Evolutionary conservation across 345 rosid species (phyloP).

Genomic region (Lumnitzera littorea): DNA sequence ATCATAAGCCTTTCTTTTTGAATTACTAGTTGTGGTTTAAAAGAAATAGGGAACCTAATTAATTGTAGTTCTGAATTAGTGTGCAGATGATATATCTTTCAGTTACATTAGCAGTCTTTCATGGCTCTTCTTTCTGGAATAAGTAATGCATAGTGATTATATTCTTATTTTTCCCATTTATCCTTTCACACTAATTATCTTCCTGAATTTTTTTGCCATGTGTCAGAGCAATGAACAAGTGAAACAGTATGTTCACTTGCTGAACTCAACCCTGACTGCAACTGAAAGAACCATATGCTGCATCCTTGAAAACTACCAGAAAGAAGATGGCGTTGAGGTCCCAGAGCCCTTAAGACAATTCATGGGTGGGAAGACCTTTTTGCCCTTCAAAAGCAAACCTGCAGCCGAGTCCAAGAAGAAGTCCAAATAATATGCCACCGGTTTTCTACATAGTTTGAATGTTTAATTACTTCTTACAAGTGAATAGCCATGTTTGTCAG

Average conservation of each 20-base stretch:
- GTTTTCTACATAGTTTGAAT: background rate
- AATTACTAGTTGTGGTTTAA: too few species aligned
- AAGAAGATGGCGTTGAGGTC: constrained; percentile 70
- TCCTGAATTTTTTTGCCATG: background rate
- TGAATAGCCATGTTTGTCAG: constrained; percentile 1
- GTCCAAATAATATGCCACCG: constrained; percentile 21
- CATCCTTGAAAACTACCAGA: constrained; percentile 89
- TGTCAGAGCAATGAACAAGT: constrained; percentile 72
- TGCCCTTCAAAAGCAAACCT: constrained; percentile 76
- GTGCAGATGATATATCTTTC: too few species aligned
- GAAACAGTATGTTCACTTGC: constrained; percentile 74
- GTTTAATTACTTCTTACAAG: background rate
- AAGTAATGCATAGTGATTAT: background rate
- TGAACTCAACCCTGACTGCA: constrained; percentile 92
- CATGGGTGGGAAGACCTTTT: constrained; percentile 65
- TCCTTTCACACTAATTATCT: background rate
- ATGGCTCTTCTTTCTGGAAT: too few species aligned
- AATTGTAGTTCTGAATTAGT: too few species aligned
- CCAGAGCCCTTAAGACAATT: constrained; percentile 59
- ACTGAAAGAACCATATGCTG: constrained; percentile 94
- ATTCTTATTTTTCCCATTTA: too few species aligned
- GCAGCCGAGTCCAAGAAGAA: constrained; percentile 38
- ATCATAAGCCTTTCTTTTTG: too few species aligned
- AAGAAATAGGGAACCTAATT: too few species aligned
- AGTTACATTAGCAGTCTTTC: too few species aligned